A percentile compares a stretch with the other conserved stretches of the same genome.
phyloP scores from a whole-genome alignment of 129 eudicot species.

The Centaurea solstitialis region DNA sequence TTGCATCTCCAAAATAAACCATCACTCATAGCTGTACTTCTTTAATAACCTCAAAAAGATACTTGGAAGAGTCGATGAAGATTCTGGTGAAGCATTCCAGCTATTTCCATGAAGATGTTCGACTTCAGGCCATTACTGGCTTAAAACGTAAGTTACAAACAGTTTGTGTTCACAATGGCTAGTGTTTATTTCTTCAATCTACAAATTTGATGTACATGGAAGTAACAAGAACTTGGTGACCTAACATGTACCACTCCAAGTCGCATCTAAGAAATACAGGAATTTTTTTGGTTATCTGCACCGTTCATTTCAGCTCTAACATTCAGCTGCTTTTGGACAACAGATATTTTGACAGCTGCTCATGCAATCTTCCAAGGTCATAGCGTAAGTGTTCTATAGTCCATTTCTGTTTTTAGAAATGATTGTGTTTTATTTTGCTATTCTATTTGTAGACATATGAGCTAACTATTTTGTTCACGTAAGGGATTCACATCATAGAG shows the following conservation, averaged over 20 bases:
- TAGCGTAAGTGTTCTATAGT: constrained; percentile 53
- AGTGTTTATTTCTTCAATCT: not conserved
- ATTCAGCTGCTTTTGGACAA: constrained; percentile 25
- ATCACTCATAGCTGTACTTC: constrained; percentile 21
- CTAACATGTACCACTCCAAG: not conserved
- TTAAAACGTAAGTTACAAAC: constrained; percentile 68
- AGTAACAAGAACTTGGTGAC: too few species aligned
- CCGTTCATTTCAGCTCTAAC: constrained; percentile 15
- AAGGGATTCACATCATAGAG: not conserved
- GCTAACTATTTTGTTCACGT: not conserved
- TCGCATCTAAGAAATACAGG: not conserved
- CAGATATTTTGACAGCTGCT: constrained; percentile 91
- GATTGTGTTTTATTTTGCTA: not conserved
- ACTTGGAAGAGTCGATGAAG: constrained; percentile 89
- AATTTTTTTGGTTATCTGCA: constrained; percentile 2
- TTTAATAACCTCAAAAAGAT: constrained; percentile 62
- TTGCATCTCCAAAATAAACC: not conserved
- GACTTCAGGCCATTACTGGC: constrained; percentile 88
- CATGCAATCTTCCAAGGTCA: constrained; percentile 73
- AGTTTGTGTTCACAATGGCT: not conserved
- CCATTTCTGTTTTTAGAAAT: not conserved
- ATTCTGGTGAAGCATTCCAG: constrained; percentile 79
- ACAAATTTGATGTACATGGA: not conserved
- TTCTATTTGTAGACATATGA: not conserved
- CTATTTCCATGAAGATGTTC: constrained; percentile 98